These are phyloP conservation scores for Vitis hybrid DNA, from an alignment of 177 flowering plant species.

Conservation along the genomic window DNA sequence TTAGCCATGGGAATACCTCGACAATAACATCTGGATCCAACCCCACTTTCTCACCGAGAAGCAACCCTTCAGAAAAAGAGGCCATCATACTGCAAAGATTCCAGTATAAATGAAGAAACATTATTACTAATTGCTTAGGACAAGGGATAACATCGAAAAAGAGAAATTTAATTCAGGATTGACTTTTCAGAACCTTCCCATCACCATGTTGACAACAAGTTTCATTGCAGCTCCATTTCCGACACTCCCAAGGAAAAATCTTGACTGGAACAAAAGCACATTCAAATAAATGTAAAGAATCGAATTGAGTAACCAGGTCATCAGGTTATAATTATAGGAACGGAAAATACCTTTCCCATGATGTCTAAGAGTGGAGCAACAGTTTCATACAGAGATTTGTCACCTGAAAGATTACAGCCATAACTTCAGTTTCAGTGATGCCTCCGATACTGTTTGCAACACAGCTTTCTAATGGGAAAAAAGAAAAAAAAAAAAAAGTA, in stretches of 20 bases:
- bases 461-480: background rate
- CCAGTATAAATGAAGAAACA: background rate
- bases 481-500: no score
- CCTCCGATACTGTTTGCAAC: slow-evolving; percentile 1
- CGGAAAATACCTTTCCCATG: slow-evolving; percentile 82
- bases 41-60: slow-evolving; percentile 87
- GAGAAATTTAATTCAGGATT: background rate
- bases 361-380: slow-evolving; percentile 72
- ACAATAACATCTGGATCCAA: slow-evolving; percentile 75
- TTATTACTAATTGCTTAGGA: background rate
- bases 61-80: slow-evolving; percentile 93
- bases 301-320: background rate
- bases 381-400: slow-evolving; percentile 68
- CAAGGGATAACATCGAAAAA: background rate
- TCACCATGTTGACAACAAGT: slow-evolving; percentile 95
- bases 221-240: slow-evolving; percentile 99
- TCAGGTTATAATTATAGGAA: background rate
- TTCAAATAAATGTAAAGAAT: slow-evolving; percentile 1
- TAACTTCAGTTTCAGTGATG: slow-evolving; percentile 6
- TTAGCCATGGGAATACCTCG: slow-evolving; percentile 48
- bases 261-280: slow-evolving; percentile 54
- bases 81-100: slow-evolving; percentile 86
- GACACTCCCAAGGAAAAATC: slow-evolving; percentile 88
- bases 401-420: slow-evolving; percentile 57
- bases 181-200: slow-evolving; percentile 74